These are phyloP conservation scores for Trametes punicea DNA, from an alignment of 768 basidiomycete species.

Conservation along the genomic window DNA sequence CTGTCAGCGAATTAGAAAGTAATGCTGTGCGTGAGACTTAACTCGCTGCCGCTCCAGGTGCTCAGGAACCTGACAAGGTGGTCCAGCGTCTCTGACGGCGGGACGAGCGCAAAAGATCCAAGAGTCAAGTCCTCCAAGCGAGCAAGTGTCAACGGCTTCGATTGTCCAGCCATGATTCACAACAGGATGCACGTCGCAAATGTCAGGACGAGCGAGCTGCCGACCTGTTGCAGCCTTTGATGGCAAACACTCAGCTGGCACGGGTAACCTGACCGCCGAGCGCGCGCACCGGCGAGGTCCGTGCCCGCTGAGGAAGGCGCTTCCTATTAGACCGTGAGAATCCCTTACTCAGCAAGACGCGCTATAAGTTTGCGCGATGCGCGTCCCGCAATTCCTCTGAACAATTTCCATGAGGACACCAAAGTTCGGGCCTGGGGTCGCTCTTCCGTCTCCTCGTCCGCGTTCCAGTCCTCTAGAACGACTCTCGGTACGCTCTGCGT, in stretches of 20 bases:
- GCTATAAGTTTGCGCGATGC: slow-evolving; percentile 22
- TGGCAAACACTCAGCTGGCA: not conserved
- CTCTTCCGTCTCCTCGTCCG: slow-evolving; percentile 86
- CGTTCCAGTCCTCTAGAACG: slow-evolving; percentile 88
- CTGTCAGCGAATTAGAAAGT: not conserved
- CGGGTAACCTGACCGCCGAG: slow-evolving; percentile 2
- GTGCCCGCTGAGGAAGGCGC: too few relatives aligned
- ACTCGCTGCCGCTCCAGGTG: slow-evolving; percentile 89
- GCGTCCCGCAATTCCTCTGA: slow-evolving; percentile 42
- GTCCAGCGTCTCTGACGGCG: slow-evolving; percentile 61
- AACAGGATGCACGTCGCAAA: not conserved
- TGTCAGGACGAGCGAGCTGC: not conserved
- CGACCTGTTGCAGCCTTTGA: not conserved
- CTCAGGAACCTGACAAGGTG: slow-evolving; percentile 74
- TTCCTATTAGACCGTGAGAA: slow-evolving; percentile 33
- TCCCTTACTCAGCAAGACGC: slow-evolving; percentile 40
- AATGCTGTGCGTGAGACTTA: slow-evolving; percentile 21
- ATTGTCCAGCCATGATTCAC: slow-evolving; percentile 46
- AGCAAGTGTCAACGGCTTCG: slow-evolving; percentile 45
- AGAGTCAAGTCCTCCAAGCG: slow-evolving; percentile 61
- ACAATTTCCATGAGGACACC: slow-evolving; percentile 81
- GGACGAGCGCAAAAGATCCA: slow-evolving; percentile 57
- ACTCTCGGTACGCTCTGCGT: slow-evolving; percentile 33
- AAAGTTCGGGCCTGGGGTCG: slow-evolving; percentile 90
- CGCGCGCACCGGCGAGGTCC: not conserved